Evolutionary conservation across 1,284 basidiomycete genomes (phyloP).

Genomic region (Ustilago cynodontis): DNA sequence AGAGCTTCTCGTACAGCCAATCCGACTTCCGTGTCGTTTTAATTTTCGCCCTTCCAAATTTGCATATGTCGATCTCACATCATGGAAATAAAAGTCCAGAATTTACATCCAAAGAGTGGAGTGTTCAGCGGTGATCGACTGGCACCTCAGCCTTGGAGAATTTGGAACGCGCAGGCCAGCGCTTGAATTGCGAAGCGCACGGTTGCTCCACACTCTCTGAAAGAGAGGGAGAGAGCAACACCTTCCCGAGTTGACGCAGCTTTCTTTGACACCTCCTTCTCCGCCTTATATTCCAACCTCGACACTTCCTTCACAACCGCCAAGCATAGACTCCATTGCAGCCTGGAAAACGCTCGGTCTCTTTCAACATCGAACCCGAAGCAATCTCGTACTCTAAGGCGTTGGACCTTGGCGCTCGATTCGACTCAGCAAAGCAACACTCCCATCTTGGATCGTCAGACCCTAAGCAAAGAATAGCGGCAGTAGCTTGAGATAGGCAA

Average conservation of each 20-base stretch:
- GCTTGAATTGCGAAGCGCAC: conserved; percentile 4
- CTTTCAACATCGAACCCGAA: background rate
- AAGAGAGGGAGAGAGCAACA: conserved; percentile 1
- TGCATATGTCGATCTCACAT: background rate
- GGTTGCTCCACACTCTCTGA: conserved; percentile 2
- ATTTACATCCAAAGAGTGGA: background rate
- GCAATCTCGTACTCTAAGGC: too few relatives aligned
- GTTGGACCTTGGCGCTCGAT: background rate
- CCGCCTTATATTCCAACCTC: background rate
- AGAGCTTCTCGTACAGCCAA: background rate
- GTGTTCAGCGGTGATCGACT: conserved; percentile 6
- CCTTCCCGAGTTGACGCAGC: background rate
- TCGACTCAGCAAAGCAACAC: background rate
- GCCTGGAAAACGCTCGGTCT: background rate
- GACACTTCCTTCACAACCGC: background rate
- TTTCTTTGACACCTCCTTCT: background rate
- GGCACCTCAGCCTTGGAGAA: background rate
- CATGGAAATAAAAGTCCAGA: background rate
- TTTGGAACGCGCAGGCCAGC: conserved; percentile 1
- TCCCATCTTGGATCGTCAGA: background rate
- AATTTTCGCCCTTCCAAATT: background rate
- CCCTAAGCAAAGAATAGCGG: background rate
- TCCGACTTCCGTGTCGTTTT: conserved; percentile 1
- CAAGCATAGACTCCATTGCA: background rate
- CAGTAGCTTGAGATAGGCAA: background rate